Evolutionary conservation across 208 protist genomes (phyloP), one percentile per base, ranked within the genome.

Genomic region (Acanthamoeba rhysodes): DNA sequence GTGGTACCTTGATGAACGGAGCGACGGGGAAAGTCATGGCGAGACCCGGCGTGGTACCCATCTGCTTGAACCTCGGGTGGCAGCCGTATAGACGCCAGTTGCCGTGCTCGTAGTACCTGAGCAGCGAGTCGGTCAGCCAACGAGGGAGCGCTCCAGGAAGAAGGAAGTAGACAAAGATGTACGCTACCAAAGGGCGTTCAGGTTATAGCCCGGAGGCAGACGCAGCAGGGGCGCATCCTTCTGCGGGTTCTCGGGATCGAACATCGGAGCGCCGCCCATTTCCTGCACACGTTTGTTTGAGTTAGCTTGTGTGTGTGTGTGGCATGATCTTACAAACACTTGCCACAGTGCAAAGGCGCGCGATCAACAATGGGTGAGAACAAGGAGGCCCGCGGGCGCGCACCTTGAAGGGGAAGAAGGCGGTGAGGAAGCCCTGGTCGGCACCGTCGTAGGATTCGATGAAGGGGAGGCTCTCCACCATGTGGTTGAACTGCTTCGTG

Each of bases 401-500:
- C 7, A 78, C 70, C 41, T 62, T 50, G 66, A 94, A 94, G 27
- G 34, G 24, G 29, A 80, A 94, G 55, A 32, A 78, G 68, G 88
- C 88, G 22, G 88, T 94, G 45, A 94, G 68, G 88, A 94, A 94
- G 55, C 88, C 88, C 64, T 94, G 88, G 27, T 94, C 88, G 37
- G 88, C 88, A 24, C 88, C 88, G 45, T 94, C 88, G 45, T 94
- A 94, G 32, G 50, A 82, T 0, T 5, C 10, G 41, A 92, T 45
- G 32, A 6, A 50, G 45, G 41, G 20, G 1, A 95, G 70, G n/a
- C 10, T 27, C 4, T 74, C 8, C 27, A 95, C 34, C 93, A 95
- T 91, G 41, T 95, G 4, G 34, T 80, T 37, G 64, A 90, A 90
- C 57, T 91, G 29, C 6, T 55, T 16, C 27, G 94, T 53, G 66